These are phyloP conservation scores for Penicillium sp. DNA, from an alignment of 2,329 filamentous ascomycete genomes.

Conservation along the genomic window DNA sequence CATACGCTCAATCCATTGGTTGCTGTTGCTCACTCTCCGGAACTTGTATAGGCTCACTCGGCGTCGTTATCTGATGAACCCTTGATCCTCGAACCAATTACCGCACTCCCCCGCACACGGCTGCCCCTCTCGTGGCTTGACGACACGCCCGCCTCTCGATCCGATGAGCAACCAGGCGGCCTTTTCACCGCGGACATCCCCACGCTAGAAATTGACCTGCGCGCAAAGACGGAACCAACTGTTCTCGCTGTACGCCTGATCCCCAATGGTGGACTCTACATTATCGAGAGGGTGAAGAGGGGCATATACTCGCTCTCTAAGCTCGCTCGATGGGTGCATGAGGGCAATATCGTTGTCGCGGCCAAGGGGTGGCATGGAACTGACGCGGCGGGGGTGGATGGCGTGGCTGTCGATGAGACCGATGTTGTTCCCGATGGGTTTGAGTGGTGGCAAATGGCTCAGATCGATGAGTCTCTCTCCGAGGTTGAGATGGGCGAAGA, in stretches of 20 bases:
- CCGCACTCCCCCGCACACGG: slow-evolving; percentile 36
- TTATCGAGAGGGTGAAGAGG: slow-evolving; percentile 42
- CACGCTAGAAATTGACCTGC: slow-evolving; percentile 34
- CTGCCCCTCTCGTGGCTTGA: slow-evolving; percentile 45
- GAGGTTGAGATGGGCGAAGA: slow-evolving; percentile 25
- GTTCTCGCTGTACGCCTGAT: slow-evolving; percentile 37
- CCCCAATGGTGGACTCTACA: slow-evolving; percentile 35
- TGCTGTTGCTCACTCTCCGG: slow-evolving; percentile 4
- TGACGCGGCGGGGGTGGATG: slow-evolving; percentile 3
- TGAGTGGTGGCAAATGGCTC: slow-evolving; percentile 40
- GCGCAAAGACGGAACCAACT: slow-evolving; percentile 23
- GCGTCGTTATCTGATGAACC: slow-evolving; percentile 38
- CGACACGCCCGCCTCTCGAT: slow-evolving; percentile 28
- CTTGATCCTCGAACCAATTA: slow-evolving; percentile 38
- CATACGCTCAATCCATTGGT: background rate
- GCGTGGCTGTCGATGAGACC: slow-evolving; percentile 4
- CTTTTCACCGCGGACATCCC: slow-evolving; percentile 43
- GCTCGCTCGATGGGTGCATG: slow-evolving; percentile 36
- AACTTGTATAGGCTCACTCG: slow-evolving; percentile 33
- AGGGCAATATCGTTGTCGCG: slow-evolving; percentile 42
- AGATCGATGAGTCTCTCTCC: slow-evolving; percentile 31
- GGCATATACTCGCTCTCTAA: slow-evolving; percentile 43
- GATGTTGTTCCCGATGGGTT: slow-evolving; percentile 1
- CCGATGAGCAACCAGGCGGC: slow-evolving; percentile 34
- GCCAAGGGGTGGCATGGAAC: slow-evolving; percentile 33